phyloP scores from a whole-genome alignment of 768 basidiomycete genomes.

The Suillus cothurnatus region DNA sequence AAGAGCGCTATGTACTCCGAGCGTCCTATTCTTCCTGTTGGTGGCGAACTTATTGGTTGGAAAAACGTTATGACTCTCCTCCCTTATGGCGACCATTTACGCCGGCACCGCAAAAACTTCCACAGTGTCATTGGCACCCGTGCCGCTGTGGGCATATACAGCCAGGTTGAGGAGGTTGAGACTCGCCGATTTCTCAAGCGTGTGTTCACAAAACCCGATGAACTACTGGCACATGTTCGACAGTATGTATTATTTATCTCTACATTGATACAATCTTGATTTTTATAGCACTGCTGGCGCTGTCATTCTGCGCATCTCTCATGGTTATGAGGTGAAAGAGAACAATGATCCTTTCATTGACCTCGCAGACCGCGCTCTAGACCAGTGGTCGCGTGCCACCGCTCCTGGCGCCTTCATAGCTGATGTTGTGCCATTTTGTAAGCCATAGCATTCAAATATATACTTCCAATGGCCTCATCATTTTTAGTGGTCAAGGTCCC shows the following conservation, averaged over 20 bases:
- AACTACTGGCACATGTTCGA: conserved; percentile 42
- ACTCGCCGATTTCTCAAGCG: conserved; percentile 45
- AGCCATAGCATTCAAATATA: conserved; percentile 5
- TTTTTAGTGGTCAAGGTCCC: conserved; percentile 47
- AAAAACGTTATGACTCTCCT: conserved; percentile 38
- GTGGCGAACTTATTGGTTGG: conserved; percentile 36
- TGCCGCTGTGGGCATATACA: conserved; percentile 35
- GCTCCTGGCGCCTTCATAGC: conserved; percentile 52
- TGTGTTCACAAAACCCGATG: conserved; percentile 37
- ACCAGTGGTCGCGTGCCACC: conserved; percentile 51
- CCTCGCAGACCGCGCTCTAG: conserved; percentile 52
- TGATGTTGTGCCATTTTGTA: conserved; percentile 50
- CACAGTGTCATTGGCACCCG: conserved; percentile 45
- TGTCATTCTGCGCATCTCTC: conserved; percentile 54
- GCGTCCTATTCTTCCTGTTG: conserved; percentile 50
- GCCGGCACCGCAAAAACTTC: conserved; percentile 43
- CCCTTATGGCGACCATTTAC: conserved; percentile 43
- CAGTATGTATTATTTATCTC: conserved; percentile 28
- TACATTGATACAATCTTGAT: neutral
- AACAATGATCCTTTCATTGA: conserved; percentile 50
- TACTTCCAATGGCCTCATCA: neutral
- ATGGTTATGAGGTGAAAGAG: conserved; percentile 60
- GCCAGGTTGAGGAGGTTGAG: conserved; percentile 41
- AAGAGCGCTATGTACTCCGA: conserved; percentile 69
- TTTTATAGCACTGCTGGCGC: conserved; percentile 47